Evolutionary conservation across 768 basidiomycete genomes (phyloP).

Genomic region (Mrakia gelida): DNA sequence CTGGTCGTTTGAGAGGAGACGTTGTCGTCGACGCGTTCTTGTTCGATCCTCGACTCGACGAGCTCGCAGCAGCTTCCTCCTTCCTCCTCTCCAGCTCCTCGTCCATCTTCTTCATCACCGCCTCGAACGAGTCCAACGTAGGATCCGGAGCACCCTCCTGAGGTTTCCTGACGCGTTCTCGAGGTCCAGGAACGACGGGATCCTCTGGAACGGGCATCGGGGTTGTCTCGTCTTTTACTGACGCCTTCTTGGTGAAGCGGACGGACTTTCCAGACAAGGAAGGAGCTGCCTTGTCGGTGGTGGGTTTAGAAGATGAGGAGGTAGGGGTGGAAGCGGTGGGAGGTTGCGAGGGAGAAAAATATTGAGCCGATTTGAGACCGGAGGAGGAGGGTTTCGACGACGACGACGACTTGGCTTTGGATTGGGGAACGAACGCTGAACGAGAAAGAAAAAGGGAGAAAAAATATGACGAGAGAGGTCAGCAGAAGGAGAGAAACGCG

Average conservation of each 20-base stretch:
- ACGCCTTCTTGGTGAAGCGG: conserved; percentile 10
- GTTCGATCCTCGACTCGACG: conserved; percentile 32
- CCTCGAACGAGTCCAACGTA: conserved; percentile 84
- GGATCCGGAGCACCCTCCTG: conserved; percentile 50
- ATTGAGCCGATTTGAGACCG: neutral
- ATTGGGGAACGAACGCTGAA: neutral
- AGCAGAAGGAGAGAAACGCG: neutral
- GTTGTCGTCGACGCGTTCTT: conserved; percentile 7
- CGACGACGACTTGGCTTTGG: neutral
- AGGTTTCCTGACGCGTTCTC: conserved; percentile 7
- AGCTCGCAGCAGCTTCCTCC: neutral
- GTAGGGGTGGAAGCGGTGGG: neutral
- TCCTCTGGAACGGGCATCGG: conserved; percentile 25
- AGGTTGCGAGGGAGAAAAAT: neutral
- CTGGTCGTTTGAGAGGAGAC: conserved; percentile 11
- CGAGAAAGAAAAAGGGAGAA: neutral
- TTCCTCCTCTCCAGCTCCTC: conserved; percentile 56
- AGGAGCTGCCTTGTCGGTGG: conserved; percentile 11
- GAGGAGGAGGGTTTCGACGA: neutral
- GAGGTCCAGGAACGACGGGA: conserved; percentile 22
- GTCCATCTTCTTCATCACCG: conserved; percentile 95
- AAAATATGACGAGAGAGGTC: neutral
- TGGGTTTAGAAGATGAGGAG: neutral
- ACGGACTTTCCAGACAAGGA: conserved; percentile 3
- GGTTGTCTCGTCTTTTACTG: conserved; percentile 10